phyloP scores from a whole-genome alignment of 1,139 yeast genomes.

The Sugiyamaella paludigena region DNA sequence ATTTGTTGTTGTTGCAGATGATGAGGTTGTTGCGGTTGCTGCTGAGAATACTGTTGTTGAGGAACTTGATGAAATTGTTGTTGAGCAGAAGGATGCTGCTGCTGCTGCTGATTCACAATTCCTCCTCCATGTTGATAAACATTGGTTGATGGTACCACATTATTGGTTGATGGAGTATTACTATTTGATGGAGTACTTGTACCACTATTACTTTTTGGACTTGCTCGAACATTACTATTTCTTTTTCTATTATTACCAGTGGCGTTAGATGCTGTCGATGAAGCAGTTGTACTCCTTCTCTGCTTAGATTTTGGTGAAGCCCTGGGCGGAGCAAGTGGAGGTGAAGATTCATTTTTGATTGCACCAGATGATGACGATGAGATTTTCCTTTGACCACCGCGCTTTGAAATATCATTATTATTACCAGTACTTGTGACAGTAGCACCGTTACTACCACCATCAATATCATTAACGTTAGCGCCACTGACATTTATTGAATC shows the following conservation, averaged over 20 bases:
- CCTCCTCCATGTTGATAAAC: not conserved
- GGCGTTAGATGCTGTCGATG: not conserved
- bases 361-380: no score
- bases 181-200: not conserved
- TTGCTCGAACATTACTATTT: not conserved
- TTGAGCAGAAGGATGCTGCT: conserved; percentile 9
- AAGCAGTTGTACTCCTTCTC: no score
- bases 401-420: no score
- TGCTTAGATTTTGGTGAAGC: no score
- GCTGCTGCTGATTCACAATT: conserved; percentile 11
- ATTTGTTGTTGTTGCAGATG: conserved; percentile 2
- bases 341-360: no score
- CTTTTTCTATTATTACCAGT: not conserved
- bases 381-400: no score
- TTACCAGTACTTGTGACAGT: not conserved
- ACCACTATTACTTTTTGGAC: not conserved
- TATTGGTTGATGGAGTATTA: not conserved
- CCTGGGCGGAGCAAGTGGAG: no score
- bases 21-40: conserved; percentile 7
- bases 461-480: conserved; percentile 7
- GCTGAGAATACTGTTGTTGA: conserved; percentile 12
- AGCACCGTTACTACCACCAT: conserved; percentile 3
- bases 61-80: conserved; percentile 18
- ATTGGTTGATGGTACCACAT: not conserved
- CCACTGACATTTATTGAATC: conserved; percentile 15